Percentiles rank a stretch among this genome's conserved stretches.
These are phyloP conservation scores for Umbelopsis sp. DNA, from an alignment of 371 early-diverging fungal species.

Conservation along the genomic window DNA sequence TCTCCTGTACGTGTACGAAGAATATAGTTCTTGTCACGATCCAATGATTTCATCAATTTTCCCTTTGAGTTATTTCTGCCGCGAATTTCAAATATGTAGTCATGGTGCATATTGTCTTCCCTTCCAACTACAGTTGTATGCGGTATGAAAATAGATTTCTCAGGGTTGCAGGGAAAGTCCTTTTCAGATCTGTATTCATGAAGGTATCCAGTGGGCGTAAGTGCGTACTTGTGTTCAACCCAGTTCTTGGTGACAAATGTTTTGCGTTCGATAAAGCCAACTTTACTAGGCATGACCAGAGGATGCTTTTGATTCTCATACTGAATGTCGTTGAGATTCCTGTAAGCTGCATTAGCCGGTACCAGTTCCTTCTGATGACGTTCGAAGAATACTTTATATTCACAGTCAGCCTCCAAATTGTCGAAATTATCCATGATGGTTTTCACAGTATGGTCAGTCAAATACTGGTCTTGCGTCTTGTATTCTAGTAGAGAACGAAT, in stretches of 20 bases:
- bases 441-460: neutral
- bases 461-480: slow-evolving; percentile 30
- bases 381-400: neutral
- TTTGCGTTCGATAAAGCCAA: slow-evolving; percentile 15
- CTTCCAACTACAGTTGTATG: slow-evolving; percentile 16
- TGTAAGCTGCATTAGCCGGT: neutral
- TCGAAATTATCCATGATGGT: slow-evolving; percentile 5
- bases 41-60: slow-evolving; percentile 1
- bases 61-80: slow-evolving; percentile 22
- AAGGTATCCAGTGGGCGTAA: slow-evolving; percentile 39
- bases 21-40: slow-evolving; percentile 28
- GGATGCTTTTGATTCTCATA: slow-evolving; percentile 13
- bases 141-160: slow-evolving; percentile 40
- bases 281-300: slow-evolving; percentile 5
- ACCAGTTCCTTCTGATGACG: slow-evolving; percentile 7
- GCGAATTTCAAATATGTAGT: slow-evolving; percentile 32
- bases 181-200: slow-evolving; percentile 49
- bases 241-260: slow-evolving; percentile 18
- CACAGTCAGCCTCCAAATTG: neutral
- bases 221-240: slow-evolving; percentile 16
- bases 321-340: neutral
- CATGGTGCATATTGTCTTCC: slow-evolving; percentile 24
- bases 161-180: slow-evolving; percentile 32
- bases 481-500: slow-evolving; percentile 37
- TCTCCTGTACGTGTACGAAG: slow-evolving; percentile 26